These are phyloP conservation scores for Citrullus amarus DNA, from an alignment of 306 rosid genomes.

Conservation along the genomic window DNA sequence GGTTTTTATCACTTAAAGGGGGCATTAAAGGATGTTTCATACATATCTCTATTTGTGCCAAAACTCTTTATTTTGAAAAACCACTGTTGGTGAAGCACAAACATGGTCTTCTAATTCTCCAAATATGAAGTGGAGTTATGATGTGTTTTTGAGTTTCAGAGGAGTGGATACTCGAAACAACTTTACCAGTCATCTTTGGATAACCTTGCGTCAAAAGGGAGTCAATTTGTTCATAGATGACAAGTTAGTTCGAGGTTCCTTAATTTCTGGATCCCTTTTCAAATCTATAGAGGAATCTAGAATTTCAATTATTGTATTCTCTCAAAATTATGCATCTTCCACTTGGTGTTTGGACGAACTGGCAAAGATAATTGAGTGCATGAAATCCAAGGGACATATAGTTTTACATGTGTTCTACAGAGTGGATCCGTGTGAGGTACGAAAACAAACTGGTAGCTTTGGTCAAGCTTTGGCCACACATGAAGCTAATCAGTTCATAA, in stretches of 20 bases:
- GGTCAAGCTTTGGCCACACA: neutral
- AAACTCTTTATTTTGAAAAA: too few species aligned
- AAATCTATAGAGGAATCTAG: neutral
- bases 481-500: neutral
- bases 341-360: neutral
- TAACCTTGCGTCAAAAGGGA: neutral
- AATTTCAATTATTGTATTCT: neutral
- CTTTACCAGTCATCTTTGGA: neutral
- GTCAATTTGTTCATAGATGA: neutral
- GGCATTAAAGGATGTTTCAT: too few species aligned
- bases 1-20: too few species aligned
- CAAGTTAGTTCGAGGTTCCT: neutral
- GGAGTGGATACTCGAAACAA: neutral
- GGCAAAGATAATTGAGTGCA: neutral
- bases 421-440: neutral
- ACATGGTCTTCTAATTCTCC: too few species aligned
- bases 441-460: neutral
- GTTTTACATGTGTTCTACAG: conserved; percentile 1
- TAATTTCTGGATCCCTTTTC: neutral
- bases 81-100: too few species aligned
- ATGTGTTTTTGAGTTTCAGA: neutral
- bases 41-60: too few species aligned
- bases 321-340: neutral
- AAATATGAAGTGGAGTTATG: neutral
- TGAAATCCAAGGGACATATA: neutral